These are phyloP conservation scores for Microcos paniculata DNA, from an alignment of 345 rosid genomes.

Conservation along the genomic window DNA sequence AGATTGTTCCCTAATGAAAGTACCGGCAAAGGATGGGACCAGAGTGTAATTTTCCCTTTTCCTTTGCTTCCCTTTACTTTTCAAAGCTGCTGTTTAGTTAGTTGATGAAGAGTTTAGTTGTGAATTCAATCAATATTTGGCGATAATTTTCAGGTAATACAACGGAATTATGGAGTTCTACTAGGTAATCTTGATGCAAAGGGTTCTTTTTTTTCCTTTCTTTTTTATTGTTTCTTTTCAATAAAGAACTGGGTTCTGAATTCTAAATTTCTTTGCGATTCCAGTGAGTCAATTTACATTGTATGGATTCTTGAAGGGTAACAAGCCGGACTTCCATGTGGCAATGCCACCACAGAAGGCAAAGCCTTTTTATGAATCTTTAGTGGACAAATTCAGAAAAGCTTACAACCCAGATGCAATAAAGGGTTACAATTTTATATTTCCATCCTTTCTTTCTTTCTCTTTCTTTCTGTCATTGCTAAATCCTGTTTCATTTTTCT, in stretches of 20 bases:
- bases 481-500: no score
- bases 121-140: background rate
- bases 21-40: constrained; percentile 88
- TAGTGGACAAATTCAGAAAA: constrained; percentile 60
- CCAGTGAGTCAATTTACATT: constrained; percentile 92
- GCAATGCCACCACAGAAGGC: constrained; percentile 93
- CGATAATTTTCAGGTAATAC: constrained; percentile 67
- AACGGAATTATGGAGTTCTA: constrained; percentile 66
- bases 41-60: constrained; percentile 44
- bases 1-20: constrained; percentile 77
- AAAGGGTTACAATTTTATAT: constrained; percentile 42
- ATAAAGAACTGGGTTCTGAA: background rate
- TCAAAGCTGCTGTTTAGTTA: background rate
- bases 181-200: constrained; percentile 45
- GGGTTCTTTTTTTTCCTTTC: background rate
- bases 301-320: constrained; percentile 91
- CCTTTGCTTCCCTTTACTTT: background rate
- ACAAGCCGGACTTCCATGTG: constrained; percentile 94
- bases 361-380: constrained; percentile 64
- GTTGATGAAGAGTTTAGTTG: background rate
- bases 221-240: background rate
- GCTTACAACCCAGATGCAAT: constrained; percentile 57
- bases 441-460: no score
- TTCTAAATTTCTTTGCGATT: constrained; percentile 22
- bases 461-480: background rate